Evolutionary conservation across 345 rosid genomes (phyloP).

Genomic region (Laguncularia racemosa): DNA sequence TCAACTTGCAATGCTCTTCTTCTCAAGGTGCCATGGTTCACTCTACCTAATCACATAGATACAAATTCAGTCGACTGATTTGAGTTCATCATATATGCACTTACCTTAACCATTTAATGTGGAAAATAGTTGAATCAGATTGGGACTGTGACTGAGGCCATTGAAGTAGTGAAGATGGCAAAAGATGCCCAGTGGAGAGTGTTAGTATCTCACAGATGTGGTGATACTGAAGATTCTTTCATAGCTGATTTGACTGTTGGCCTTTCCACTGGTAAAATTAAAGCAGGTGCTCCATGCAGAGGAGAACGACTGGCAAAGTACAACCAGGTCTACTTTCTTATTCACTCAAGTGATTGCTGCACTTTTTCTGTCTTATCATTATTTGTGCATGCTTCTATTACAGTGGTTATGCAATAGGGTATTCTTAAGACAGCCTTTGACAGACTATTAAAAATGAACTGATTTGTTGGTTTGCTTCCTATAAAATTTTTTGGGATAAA

Average conservation of each 20-base stretch:
- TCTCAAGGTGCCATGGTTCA: conserved; percentile 61
- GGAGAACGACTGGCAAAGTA: conserved; percentile 92
- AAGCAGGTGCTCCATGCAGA: conserved; percentile 97
- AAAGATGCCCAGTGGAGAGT: conserved; percentile 94
- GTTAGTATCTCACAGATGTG: conserved; percentile 80
- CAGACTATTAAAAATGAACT: no score
- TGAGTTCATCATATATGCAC: no score
- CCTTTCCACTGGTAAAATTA: conserved; percentile 71
- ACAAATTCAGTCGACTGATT: no score
- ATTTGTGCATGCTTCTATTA: no score
- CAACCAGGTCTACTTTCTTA: conserved; percentile 64
- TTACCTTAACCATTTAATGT: no score
- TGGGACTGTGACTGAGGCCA: conserved; percentile 93
- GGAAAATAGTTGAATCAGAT: conserved; percentile 76
- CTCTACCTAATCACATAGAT: conserved; percentile 4
- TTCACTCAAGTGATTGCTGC: neutral
- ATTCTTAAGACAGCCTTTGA: no score
- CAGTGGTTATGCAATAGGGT: no score
- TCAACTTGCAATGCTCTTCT: conserved; percentile 87
- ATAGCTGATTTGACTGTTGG: conserved; percentile 91
- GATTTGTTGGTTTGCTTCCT: no score
- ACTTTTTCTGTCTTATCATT: neutral
- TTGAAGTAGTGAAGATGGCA: conserved; percentile 90
- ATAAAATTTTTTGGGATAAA: no score
- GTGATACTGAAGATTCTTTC: conserved; percentile 91